Evolutionary conservation across 371 early-diverging fungal genomes (phyloP).

Genomic region (Mucor circinelloides): DNA sequence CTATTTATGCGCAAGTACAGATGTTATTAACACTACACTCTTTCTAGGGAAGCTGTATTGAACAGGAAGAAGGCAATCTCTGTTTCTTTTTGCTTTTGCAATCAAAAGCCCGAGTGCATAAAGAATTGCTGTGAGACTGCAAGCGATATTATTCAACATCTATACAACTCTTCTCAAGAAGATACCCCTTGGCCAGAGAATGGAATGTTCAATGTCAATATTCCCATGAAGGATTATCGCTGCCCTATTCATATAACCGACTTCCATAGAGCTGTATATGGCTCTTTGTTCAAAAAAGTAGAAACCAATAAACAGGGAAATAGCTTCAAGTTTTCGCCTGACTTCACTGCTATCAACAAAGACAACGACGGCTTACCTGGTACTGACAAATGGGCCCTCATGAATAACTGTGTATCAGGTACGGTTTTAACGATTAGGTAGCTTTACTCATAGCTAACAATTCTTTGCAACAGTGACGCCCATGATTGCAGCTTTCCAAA

Average conservation of each 20-base stretch:
- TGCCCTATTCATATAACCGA: slow-evolving; percentile 43
- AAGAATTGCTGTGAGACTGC: slow-evolving; percentile 42
- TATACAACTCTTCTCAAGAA: slow-evolving; percentile 11
- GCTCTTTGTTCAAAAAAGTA: slow-evolving; percentile 33
- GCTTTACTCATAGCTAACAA: background rate
- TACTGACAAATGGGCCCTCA: slow-evolving; percentile 45
- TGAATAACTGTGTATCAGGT: slow-evolving; percentile 45
- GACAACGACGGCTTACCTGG: slow-evolving; percentile 28
- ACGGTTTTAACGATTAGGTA: background rate
- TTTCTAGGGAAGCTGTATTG: slow-evolving; percentile 35
- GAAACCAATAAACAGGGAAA: slow-evolving; percentile 12
- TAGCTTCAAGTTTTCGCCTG: slow-evolving; percentile 39
- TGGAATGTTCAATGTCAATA: slow-evolving; percentile 45
- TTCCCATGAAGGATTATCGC: slow-evolving; percentile 35
- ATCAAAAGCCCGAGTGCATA: slow-evolving; percentile 23
- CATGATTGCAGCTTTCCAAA: slow-evolving; percentile 35
- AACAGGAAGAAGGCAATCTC: slow-evolving; percentile 43
- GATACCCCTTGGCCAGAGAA: slow-evolving; percentile 38
- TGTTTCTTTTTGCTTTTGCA: slow-evolving; percentile 46
- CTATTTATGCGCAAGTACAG: background rate
- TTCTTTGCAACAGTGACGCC: slow-evolving; percentile 30
- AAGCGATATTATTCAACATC: slow-evolving; percentile 32
- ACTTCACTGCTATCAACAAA: slow-evolving; percentile 22
- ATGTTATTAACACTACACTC: background rate
- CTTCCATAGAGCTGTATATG: slow-evolving; percentile 33